Evolutionary conservation across 129 eudicot species (phyloP).

Genomic region (Chrysanthemum makinoi): DNA sequence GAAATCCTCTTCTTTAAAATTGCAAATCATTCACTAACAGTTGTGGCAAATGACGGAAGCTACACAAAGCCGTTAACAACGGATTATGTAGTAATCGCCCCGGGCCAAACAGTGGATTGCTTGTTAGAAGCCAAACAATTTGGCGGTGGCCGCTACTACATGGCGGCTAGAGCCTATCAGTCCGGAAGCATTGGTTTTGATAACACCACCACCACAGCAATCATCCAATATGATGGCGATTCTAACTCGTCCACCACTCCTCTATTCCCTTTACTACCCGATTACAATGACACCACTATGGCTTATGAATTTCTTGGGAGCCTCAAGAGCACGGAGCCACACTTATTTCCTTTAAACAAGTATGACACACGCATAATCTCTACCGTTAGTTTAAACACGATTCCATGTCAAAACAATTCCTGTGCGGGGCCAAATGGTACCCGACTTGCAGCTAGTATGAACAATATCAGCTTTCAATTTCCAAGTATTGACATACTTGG

Average conservation of each 20-base stretch:
- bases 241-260: constrained; percentile 10
- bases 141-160: constrained; percentile 37
- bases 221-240: constrained; percentile 29
- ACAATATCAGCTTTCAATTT: constrained; percentile 49
- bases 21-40: constrained; percentile 49
- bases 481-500: constrained; percentile 48
- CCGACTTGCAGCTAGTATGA: constrained; percentile 59
- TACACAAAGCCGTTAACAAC: constrained; percentile 52
- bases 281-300: constrained; percentile 43
- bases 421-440: constrained; percentile 70
- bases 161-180: constrained; percentile 50
- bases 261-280: constrained; percentile 40
- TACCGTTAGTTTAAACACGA: constrained; percentile 43
- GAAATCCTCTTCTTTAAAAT: constrained; percentile 40
- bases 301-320: constrained; percentile 36
- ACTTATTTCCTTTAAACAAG: constrained; percentile 30
- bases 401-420: constrained; percentile 40
- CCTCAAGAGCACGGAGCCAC: constrained; percentile 38
- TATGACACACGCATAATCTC: constrained; percentile 21
- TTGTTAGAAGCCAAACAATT: constrained; percentile 45
- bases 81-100: constrained; percentile 39
- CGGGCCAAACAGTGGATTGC: constrained; percentile 66
- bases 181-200: constrained; percentile 15
- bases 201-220: constrained; percentile 56
- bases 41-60: constrained; percentile 55